Percentiles rank a stretch among this genome's conserved stretches.
phyloP scores from a whole-genome alignment of 116 monocot genomes.

The Posidonia oceanica region DNA sequence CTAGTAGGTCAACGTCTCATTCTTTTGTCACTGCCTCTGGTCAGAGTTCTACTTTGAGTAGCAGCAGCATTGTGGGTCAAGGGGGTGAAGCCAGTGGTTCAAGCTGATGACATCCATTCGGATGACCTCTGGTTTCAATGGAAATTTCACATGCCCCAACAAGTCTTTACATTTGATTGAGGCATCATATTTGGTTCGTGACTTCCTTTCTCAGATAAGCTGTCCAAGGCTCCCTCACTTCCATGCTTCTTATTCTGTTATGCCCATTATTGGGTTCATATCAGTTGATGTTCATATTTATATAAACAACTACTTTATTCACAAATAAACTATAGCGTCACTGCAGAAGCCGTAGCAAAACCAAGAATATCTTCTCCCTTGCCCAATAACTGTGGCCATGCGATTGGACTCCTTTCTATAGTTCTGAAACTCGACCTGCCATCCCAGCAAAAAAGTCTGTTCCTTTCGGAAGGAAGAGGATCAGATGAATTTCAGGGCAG shows the following conservation, averaged over 20 bases:
- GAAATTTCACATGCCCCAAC: too few species aligned
- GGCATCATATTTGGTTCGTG: neutral
- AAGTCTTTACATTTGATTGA: neutral
- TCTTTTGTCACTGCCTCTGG: conserved; percentile 5
- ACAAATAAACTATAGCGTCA: conserved; percentile 20
- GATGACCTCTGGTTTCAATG: too few species aligned
- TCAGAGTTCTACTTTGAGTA: conserved; percentile 16
- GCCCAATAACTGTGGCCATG: conserved; percentile 9
- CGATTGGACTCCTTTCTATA: too few species aligned
- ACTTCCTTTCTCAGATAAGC: neutral
- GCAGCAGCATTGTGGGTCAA: conserved; percentile 11
- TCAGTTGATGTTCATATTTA: conserved; percentile 11
- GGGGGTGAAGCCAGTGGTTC: conserved; percentile 17
- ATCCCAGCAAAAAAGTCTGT: neutral
- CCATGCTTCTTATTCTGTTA: neutral
- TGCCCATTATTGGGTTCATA: neutral
- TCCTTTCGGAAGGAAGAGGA: conserved; percentile 9
- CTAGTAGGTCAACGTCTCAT: conserved; percentile 13
- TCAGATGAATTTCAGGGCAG: neutral
- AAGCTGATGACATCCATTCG: conserved; percentile 4
- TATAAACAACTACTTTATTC: conserved; percentile 3
- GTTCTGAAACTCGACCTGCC: neutral
- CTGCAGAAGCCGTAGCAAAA: conserved; percentile 9
- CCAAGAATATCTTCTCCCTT: neutral
- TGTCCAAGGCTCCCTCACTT: neutral